Conservation (phyloP, 768 basidiomycete species). For the Suillus fuscotomentosus region DNA sequence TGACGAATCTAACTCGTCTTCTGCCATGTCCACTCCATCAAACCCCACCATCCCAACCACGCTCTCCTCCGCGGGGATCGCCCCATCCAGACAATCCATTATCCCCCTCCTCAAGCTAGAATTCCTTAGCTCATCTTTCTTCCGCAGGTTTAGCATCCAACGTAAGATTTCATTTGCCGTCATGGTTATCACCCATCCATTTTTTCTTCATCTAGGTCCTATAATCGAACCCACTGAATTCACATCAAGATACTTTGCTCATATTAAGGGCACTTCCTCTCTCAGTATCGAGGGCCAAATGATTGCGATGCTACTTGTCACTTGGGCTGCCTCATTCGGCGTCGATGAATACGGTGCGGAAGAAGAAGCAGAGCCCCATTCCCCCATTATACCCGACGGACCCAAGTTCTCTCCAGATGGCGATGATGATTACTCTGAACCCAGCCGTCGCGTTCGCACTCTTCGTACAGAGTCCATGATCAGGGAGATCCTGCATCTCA, state of each 20-base stretch:
- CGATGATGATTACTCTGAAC: conserved; percentile 32
- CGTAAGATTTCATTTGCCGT: conserved; percentile 46
- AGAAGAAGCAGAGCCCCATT: conserved; percentile 20
- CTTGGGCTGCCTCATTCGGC: conserved; percentile 90
- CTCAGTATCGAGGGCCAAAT: conserved; percentile 76
- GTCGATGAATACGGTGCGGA: conserved; percentile 76
- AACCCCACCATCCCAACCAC: conserved; percentile 15
- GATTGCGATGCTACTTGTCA: conserved; percentile 75
- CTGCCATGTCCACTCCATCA: conserved; percentile 19
- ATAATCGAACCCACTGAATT: conserved; percentile 83
- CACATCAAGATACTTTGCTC: conserved; percentile 65
- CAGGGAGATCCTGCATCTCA: conserved; percentile 71
- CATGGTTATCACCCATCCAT: conserved; percentile 10
- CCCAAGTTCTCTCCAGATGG: conserved; percentile 16
- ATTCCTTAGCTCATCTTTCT: conserved; percentile 86
- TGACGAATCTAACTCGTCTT: conserved; percentile 32
- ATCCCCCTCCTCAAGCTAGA: conserved; percentile 74
- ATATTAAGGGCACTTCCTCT: conserved; percentile 55
- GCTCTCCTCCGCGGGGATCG: conserved; percentile 7
- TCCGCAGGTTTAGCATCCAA: conserved; percentile 80
- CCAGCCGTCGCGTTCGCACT: conserved; percentile 43
- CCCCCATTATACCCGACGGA: conserved; percentile 7
- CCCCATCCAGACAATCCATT: conserved; percentile 28
- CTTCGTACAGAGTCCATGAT: conserved; percentile 67
- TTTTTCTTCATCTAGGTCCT: conserved; percentile 55